Percentiles rank a stretch among this genome's conserved stretches.
These are phyloP conservation scores for Termitomyces heimii DNA, from an alignment of 768 basidiomycete genomes.

Conservation along the genomic window DNA sequence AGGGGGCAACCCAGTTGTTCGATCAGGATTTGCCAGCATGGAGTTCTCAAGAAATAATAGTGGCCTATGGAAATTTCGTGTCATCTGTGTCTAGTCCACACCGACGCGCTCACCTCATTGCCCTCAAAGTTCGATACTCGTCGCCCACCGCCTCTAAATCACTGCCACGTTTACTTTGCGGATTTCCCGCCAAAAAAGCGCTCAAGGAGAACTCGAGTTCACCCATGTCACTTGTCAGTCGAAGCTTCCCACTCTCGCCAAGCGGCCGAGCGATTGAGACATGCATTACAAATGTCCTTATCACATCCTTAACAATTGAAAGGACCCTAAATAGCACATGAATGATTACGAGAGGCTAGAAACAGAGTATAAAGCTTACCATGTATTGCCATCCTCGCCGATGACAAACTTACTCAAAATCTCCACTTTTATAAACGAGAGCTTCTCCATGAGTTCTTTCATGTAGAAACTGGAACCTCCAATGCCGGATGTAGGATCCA, in stretches of 20 bases:
- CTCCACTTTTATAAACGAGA: conserved; percentile 76
- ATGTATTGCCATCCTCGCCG: conserved; percentile 66
- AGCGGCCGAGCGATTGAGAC: conserved; percentile 90
- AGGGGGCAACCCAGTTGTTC: conserved; percentile 76
- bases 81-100: neutral
- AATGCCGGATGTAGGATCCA: conserved; percentile 60
- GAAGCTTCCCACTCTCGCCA: conserved; percentile 89
- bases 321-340: conserved; percentile 38
- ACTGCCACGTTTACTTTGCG: conserved; percentile 53
- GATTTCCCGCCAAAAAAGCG: conserved; percentile 61
- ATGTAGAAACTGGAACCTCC: conserved; percentile 80
- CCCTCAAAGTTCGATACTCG: conserved; percentile 81
- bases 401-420: conserved; percentile 65
- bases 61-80: conserved; percentile 43
- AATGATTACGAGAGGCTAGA: neutral
- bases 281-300: conserved; percentile 86
- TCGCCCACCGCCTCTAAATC: conserved; percentile 75
- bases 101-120: conserved; percentile 66
- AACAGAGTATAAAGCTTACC: conserved; percentile 41
- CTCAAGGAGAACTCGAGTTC: conserved; percentile 91
- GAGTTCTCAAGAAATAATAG: conserved; percentile 84
- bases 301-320: conserved; percentile 70
- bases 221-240: conserved; percentile 94
- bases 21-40: conserved; percentile 54
- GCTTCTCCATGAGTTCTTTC: conserved; percentile 86